Percentiles rank a stretch among this genome's conserved stretches.
Evolutionary conservation across 139 green algal genomes (phyloP).

Genomic region (Haematococcus sp.): DNA sequence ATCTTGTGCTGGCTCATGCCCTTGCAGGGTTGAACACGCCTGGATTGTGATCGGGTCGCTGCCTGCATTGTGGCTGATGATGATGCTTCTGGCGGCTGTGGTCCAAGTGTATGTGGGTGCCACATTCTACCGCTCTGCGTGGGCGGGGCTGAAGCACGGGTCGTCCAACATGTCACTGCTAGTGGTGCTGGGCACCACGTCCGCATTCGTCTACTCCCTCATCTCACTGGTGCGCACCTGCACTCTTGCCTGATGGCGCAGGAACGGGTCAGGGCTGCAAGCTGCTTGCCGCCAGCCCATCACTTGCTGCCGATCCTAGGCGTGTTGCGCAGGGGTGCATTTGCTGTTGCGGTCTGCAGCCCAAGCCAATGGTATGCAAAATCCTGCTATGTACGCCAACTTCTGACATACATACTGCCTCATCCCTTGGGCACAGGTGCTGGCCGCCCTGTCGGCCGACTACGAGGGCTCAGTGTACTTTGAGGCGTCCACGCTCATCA

Average conservation of each 20-base stretch:
- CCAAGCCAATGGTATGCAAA: too few relatives aligned
- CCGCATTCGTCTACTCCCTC: slow-evolving; percentile 87
- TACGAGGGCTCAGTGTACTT: slow-evolving; percentile 66
- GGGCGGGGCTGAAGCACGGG: slow-evolving; percentile 33
- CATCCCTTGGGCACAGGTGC: not conserved
- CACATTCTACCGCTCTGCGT: slow-evolving; percentile 47
- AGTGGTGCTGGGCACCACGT: slow-evolving; percentile 90
- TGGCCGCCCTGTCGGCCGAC: not conserved
- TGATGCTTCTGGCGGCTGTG: slow-evolving; percentile 69
- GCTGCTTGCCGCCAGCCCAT: too few relatives aligned
- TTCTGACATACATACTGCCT: too few relatives aligned
- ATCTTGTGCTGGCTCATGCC: too few relatives aligned
- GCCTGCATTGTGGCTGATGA: slow-evolving; percentile 44
- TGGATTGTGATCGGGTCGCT: not conserved
- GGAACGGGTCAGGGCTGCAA: not conserved
- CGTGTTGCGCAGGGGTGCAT: not conserved
- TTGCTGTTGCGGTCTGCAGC: too few relatives aligned
- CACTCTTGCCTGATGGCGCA: not conserved
- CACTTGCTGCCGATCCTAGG: not conserved
- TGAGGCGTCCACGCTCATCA: slow-evolving; percentile 92
- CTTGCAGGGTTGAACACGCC: not conserved
- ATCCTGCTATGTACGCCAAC: too few relatives aligned
- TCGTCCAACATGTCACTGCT: slow-evolving; percentile 88
- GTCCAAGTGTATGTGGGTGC: slow-evolving; percentile 80
- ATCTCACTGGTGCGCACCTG: slow-evolving; percentile 32